These are phyloP conservation scores for Tricholoma hemisulphureum DNA, from an alignment of 768 basidiomycete species.

Conservation along the genomic window DNA sequence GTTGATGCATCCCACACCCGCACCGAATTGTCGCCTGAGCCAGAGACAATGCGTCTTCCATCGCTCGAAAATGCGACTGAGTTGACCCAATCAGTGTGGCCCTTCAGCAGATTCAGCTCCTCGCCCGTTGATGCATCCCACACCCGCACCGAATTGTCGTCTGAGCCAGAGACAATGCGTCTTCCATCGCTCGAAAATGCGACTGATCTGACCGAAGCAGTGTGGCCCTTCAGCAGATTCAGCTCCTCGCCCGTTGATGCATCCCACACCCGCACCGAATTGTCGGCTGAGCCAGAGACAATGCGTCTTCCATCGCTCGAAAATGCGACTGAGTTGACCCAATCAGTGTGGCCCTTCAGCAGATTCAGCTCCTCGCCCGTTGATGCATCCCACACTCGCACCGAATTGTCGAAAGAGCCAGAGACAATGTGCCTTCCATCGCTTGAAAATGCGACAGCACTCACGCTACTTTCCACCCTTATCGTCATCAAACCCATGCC, in stretches of 20 bases:
- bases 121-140: too few species aligned
- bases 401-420: slow-evolving; percentile 20
- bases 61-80: slow-evolving; percentile 4
- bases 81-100: background rate
- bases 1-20: background rate
- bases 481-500: too few species aligned
- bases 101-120: background rate
- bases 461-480: too few species aligned
- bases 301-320: background rate
- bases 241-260: background rate
- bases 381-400: slow-evolving; percentile 2
- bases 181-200: background rate
- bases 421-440: slow-evolving; percentile 16
- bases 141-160: background rate
- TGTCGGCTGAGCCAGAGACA: background rate
- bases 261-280: background rate
- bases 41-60: background rate
- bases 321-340: background rate
- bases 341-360: background rate
- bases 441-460: too few species aligned
- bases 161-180: background rate
- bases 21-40: background rate
- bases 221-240: slow-evolving; percentile 21
- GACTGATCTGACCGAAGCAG: slow-evolving; percentile 8
- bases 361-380: background rate